Evolutionary conservation across 2,329 filamentous ascomycete genomes (phyloP), one percentile per base, ranked within the genome.

Genomic region (Aspergillus hortae): DNA sequence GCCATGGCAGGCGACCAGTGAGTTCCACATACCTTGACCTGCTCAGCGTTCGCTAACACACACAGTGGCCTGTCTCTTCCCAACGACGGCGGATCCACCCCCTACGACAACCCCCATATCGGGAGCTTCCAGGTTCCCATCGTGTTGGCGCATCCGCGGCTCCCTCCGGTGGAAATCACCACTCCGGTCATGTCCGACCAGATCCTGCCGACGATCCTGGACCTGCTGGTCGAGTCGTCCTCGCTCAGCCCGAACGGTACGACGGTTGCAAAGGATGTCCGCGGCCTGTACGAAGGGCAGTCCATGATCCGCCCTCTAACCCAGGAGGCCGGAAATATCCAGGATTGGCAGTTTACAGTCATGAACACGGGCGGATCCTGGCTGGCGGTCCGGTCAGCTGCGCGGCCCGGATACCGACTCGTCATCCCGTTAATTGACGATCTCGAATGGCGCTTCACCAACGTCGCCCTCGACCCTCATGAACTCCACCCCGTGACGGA

Each of bases 1-100:
- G 58, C 66, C 32, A 67, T 70, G 62, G 61, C 65, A 4, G 67
- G 67, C 21, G 67, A 70, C 42, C 67, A 70, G 62, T 65, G 62
- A 41, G 62, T 4, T 1, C 2, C 6, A 1, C 0, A 5, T 11
- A 11, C 19, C 35, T 42, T 17, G 9, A 3, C 12, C 4, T 27
- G 30, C 32, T 9, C 7, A 38, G 35, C 35, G 14, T 2, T 17
- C 27, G 46, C 52, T 54, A 48, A 56, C 44, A 7, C 6, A 14
- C 9, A 19, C 33, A 65, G 62, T 49, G 67, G 66, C 17, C 53
- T 70, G 9, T 70, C 67, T 2, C 62, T 70, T 7, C 67, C 67
- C n/a, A 68, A 69, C 38, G 63, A 70, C 47, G 64, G 67, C 10
- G 66, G 67, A 7, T 56, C 68, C 32, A 67, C 67, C 11, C 60